phyloP scores from a whole-genome alignment of 257 asterid genomes.

The Parsonsia alboflavescens region DNA sequence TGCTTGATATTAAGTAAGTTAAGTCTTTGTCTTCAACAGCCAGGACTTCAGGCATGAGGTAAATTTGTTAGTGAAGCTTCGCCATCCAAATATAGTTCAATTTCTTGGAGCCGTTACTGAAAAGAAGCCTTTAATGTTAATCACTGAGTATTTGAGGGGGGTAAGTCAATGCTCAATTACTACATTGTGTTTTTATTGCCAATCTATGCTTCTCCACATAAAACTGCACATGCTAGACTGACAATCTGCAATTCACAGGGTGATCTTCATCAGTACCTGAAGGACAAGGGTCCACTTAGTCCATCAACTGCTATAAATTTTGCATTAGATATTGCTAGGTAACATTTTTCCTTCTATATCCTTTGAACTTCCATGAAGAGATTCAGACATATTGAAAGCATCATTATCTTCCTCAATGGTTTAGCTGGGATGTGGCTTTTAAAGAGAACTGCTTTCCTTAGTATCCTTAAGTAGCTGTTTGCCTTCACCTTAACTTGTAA shows the following conservation, averaged over 20 bases:
- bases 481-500: constrained; percentile 3
- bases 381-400: too few species aligned
- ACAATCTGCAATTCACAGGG: constrained; percentile 46
- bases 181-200: constrained; percentile 9
- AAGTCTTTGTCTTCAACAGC: constrained; percentile 36
- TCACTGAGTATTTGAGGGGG: constrained; percentile 94
- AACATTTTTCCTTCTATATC: constrained; percentile 1
- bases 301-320: constrained; percentile 73
- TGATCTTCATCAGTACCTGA: constrained; percentile 90
- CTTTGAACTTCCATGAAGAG: not conserved
- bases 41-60: constrained; percentile 99
- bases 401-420: too few species aligned
- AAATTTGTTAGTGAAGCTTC: constrained; percentile 94
- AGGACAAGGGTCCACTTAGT: constrained; percentile 84
- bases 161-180: constrained; percentile 38
- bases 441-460: not conserved
- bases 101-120: constrained; percentile 97
- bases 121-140: constrained; percentile 88
- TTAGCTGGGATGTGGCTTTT: not conserved
- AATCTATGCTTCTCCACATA: not conserved
- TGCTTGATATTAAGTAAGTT: constrained; percentile 5
- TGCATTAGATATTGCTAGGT: constrained; percentile 98
- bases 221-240: constrained; percentile 4
- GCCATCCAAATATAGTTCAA: constrained; percentile 97
- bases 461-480: not conserved